Conservation (phyloP, 495 filamentous ascomycete genomes). For the Elaphomyces granulatus region DNA sequence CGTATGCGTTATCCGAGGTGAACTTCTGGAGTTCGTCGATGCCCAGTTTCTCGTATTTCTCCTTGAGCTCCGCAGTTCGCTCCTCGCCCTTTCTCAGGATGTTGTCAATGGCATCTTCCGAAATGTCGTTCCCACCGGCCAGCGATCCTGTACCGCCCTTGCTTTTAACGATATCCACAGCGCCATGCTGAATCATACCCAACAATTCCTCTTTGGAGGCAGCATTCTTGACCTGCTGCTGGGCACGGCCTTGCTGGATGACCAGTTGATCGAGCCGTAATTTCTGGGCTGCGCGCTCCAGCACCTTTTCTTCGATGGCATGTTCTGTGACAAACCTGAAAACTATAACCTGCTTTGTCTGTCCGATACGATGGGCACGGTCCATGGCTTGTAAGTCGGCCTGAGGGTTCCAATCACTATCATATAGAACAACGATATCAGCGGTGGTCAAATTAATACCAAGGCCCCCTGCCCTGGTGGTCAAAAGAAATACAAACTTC, state of each 20-base stretch:
- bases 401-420: slow-evolving; percentile 99
- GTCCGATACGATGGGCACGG: slow-evolving; percentile 92
- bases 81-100: slow-evolving; percentile 80
- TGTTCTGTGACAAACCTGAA: slow-evolving; percentile 96
- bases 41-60: slow-evolving; percentile 92
- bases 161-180: slow-evolving; percentile 75
- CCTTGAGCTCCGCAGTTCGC: slow-evolving; percentile 76
- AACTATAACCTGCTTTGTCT: slow-evolving; percentile 94
- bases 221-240: slow-evolving; percentile 72
- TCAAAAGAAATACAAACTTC: slow-evolving; percentile 96
- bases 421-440: slow-evolving; percentile 95
- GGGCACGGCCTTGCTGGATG: slow-evolving; percentile 95
- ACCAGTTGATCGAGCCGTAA: slow-evolving; percentile 96
- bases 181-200: slow-evolving; percentile 97
- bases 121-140: slow-evolving; percentile 44
- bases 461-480: slow-evolving; percentile 90
- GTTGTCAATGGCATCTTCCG: slow-evolving; percentile 78
- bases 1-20: slow-evolving; percentile 88
- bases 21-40: slow-evolving; percentile 98
- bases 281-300: slow-evolving; percentile 96
- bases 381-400: slow-evolving; percentile 99
- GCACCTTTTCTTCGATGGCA: slow-evolving; percentile 95
- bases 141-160: slow-evolving; percentile 44
- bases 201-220: slow-evolving; percentile 93
- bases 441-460: slow-evolving; percentile 95